Evolutionary conservation across 441 rosid species (phyloP).

Genomic region (Raphanus hybrid): DNA sequence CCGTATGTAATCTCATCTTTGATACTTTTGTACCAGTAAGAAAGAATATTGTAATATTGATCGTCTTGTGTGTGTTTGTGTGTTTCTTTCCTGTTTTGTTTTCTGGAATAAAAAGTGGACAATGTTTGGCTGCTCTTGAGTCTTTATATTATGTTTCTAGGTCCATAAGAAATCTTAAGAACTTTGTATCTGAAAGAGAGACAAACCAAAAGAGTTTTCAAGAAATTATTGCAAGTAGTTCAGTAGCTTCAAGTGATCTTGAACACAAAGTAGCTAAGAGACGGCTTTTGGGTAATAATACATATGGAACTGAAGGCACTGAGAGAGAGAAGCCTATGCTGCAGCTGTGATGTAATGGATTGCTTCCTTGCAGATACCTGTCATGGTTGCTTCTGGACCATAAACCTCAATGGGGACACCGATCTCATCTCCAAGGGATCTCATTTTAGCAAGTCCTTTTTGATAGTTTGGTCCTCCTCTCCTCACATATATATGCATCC

Average conservation of each 20-base stretch:
- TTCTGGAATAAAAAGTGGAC: neutral
- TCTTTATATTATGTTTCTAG: neutral
- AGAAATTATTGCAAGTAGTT: neutral
- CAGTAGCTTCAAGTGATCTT: neutral
- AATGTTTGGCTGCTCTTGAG: constrained; percentile 13
- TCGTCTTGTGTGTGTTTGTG: constrained; percentile 25
- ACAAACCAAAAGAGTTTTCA: neutral
- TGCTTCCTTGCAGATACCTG: constrained; percentile 95
- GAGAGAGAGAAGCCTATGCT: constrained; percentile 48
- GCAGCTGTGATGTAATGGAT: constrained; percentile 74
- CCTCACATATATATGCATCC: constrained; percentile 67
- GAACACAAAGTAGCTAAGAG: no score
- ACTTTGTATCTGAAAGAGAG: neutral
- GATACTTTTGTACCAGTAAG: neutral
- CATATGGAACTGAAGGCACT: constrained; percentile 4
- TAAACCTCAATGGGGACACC: constrained; percentile 51
- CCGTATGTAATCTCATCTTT: constrained; percentile 24
- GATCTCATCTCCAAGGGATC: constrained; percentile 44
- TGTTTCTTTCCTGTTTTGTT: neutral
- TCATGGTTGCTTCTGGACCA: constrained; percentile 95
- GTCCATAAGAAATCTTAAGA: neutral
- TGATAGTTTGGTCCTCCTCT: constrained; percentile 84
- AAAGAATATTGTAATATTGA: neutral
- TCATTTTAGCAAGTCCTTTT: constrained; percentile 59
- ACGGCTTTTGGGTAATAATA: neutral